Conservation (phyloP, 805 yeast species). For the Candida maesae region DNA sequence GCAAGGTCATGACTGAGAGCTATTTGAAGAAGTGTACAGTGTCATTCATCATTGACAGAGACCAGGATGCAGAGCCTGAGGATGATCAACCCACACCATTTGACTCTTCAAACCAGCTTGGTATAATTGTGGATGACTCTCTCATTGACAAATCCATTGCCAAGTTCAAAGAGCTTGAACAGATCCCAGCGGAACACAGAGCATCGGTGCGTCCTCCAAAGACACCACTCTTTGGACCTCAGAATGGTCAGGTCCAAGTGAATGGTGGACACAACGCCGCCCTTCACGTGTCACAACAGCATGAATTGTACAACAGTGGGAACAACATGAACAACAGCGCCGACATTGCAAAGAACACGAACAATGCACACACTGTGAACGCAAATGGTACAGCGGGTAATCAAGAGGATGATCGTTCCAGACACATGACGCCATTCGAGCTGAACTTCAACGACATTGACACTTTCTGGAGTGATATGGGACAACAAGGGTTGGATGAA, state of each 20-base stretch:
- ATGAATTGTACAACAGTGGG: neutral
- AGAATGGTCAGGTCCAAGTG: slow-evolving; percentile 1
- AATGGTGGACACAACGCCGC: too few species aligned
- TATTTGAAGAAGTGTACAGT: slow-evolving; percentile 29
- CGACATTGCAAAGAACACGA: neutral
- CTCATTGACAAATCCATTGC: slow-evolving; percentile 14
- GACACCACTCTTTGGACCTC: slow-evolving; percentile 11
- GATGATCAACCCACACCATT: slow-evolving; percentile 11
- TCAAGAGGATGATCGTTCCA: slow-evolving; percentile 6
- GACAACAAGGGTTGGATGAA: slow-evolving; percentile 26
- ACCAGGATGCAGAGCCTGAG: slow-evolving; percentile 8
- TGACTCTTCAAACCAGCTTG: slow-evolving; percentile 22
- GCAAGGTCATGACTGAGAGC: slow-evolving; percentile 27
- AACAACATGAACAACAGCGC: neutral
- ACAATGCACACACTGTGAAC: too few species aligned
- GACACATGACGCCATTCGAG: slow-evolving; percentile 19
- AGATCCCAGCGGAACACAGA: slow-evolving; percentile 5
- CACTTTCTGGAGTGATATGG: slow-evolving; percentile 27
- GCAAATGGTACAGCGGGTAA: too few species aligned
- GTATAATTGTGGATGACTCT: slow-evolving; percentile 17
- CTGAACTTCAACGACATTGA: slow-evolving; percentile 20
- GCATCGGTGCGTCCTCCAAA: slow-evolving; percentile 8
- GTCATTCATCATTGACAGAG: slow-evolving; percentile 24
- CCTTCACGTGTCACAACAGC: too few species aligned
- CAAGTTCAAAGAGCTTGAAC: slow-evolving; percentile 15